Conservation (phyloP, 306 rosid genomes). For the Chamaecrista fasciculata region DNA sequence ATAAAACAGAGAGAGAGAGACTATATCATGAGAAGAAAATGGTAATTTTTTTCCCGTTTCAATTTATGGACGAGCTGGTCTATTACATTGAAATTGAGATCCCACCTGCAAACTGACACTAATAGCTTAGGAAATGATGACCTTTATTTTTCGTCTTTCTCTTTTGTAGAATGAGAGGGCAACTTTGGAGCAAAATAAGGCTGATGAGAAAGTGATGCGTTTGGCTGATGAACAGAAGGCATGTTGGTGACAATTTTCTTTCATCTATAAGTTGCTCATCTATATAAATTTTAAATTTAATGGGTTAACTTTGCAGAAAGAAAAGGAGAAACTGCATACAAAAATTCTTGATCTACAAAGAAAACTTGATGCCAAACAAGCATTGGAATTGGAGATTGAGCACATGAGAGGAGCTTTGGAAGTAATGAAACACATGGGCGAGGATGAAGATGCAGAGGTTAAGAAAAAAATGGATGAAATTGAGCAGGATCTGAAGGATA, state of each 20-base stretch:
- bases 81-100: not conserved
- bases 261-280: not conserved
- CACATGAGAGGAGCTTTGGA: conserved; percentile 66
- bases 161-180: conserved; percentile 63
- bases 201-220: conserved; percentile 54
- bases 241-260: not conserved
- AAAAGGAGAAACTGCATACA: conserved; percentile 55
- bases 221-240: conserved; percentile 70
- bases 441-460: conserved; percentile 48
- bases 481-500: conserved; percentile 45
- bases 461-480: conserved; percentile 54
- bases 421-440: conserved; percentile 70
- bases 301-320: conserved; percentile 46
- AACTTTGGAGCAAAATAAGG: conserved; percentile 59
- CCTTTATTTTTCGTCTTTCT: not conserved
- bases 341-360: conserved; percentile 58
- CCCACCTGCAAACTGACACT: not conserved
- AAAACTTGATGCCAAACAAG: conserved; percentile 70
- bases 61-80: not conserved
- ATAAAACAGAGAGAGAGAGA: conserved; percentile 52
- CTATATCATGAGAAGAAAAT: conserved; percentile 45
- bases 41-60: conserved; percentile 40
- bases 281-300: not conserved
- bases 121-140: conserved; percentile 2
- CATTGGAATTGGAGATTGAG: conserved; percentile 61